phyloP scores from a whole-genome alignment of 208 protist genomes.

The Lotmaria passim region DNA sequence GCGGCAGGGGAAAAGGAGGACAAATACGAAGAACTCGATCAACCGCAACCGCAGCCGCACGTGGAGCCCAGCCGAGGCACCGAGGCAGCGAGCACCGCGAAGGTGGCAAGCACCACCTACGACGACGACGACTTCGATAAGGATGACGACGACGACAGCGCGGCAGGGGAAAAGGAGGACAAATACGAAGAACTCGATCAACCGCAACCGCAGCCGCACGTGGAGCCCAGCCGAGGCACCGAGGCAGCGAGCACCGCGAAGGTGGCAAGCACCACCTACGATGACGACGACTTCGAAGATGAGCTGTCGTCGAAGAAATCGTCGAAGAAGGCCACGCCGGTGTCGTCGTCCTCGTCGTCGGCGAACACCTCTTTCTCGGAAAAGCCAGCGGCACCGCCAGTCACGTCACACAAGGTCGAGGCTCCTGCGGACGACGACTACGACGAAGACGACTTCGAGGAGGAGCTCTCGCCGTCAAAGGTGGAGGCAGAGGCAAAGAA shows the following conservation, averaged over 20 bases:
- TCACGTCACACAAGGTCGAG: neutral
- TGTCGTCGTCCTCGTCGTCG: neutral
- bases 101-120: too few species aligned
- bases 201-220: neutral
- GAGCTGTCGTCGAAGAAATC: constrained; percentile 22
- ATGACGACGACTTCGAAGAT: constrained; percentile 50
- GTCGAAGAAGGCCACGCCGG: neutral
- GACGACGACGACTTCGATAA: neutral
- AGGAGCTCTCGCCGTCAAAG: constrained; percentile 10
- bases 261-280: constrained; percentile 21
- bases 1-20: constrained; percentile 34
- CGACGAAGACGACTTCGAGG: constrained; percentile 24
- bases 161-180: too few species aligned
- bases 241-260: neutral
- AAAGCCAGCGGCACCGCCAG: neutral
- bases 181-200: neutral
- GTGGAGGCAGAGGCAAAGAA: constrained; percentile 11
- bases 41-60: constrained; percentile 23
- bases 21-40: constrained; percentile 25
- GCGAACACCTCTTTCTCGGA: neutral
- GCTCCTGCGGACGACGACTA: constrained; percentile 2
- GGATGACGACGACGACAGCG: too few species aligned
- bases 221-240: too few species aligned
- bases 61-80: constrained; percentile 9
- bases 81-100: neutral